Conservation (phyloP, 1,284 basidiomycete species). For the Rugiboletus extremiorientalis region DNA sequence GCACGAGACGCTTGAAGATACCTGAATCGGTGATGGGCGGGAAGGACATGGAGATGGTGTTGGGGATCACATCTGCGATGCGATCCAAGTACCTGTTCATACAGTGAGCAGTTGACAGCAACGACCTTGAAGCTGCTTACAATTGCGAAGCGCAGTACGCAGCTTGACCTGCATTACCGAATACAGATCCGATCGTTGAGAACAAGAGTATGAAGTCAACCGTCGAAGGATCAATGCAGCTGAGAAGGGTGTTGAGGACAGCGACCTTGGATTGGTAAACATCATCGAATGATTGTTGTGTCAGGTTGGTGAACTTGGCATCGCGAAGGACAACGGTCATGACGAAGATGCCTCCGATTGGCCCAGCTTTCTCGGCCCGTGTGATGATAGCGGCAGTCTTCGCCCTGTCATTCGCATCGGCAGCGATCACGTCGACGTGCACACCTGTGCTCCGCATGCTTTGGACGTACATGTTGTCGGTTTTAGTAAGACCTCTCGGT, state of each 20-base stretch:
- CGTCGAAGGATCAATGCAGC: slow-evolving; percentile 23
- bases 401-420: slow-evolving; percentile 21
- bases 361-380: slow-evolving; percentile 10
- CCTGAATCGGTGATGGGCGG: slow-evolving; percentile 36
- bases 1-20: slow-evolving; percentile 32
- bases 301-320: slow-evolving; percentile 31
- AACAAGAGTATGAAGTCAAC: slow-evolving; percentile 35
- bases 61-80: slow-evolving; percentile 29
- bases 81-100: slow-evolving; percentile 28
- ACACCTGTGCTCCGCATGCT: slow-evolving; percentile 20
- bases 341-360: slow-evolving; percentile 6
- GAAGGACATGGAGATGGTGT: slow-evolving; percentile 34
- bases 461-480: slow-evolving; percentile 28
- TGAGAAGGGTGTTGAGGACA: slow-evolving; percentile 26
- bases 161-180: slow-evolving; percentile 36
- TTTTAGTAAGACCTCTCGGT: slow-evolving; percentile 23
- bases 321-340: slow-evolving; percentile 37
- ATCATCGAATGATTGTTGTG: slow-evolving; percentile 32
- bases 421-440: slow-evolving; percentile 27
- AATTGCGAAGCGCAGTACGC: slow-evolving; percentile 33
- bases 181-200: slow-evolving; percentile 34
- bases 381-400: slow-evolving; percentile 24
- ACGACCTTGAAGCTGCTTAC: slow-evolving; percentile 9
- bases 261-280: slow-evolving; percentile 34
- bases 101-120: not conserved